Evolutionary conservation across 208 protist species (phyloP), one percentile per base, ranked within the genome.

Genomic region (Crithidia expoeki): DNA sequence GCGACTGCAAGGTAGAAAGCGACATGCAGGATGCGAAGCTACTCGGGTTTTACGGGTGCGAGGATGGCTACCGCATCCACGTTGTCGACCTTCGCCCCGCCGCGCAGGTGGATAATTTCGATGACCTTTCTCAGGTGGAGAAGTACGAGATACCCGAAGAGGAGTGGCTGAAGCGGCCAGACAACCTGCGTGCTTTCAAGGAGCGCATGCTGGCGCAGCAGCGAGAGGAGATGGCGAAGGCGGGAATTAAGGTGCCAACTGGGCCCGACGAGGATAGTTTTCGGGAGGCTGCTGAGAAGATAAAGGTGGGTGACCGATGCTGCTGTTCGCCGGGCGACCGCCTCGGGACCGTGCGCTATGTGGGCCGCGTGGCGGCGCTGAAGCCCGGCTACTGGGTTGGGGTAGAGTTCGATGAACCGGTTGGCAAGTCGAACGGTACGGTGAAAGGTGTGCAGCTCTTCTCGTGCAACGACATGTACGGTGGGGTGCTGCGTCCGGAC

Each of bases 381-480:
- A 95, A 94, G 79, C 84, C 83, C 11, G 94, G 94, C 9, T 98
- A 85, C 66, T 98, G 93, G 92, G 62, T 98, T 50, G 94, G 94
- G 59, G 90, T 99, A 7, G 76, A 95, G 74, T 96, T 98, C 30
- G 97, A 99, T 63, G 93, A 98, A 73, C 97, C 97, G 40, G 79
- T 97, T 2, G 97, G 97, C 19, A 98, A 98, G 62, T 94, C 94
- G 23, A 86, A 99, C 71, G 97, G 97, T 30, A 80, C 81, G 17
- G 92, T 97, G 23, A 98, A 98, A 70, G 94, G 93, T 5, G 81
- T 79, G 25, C 57, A 63, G 49, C 92, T 98, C 32, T 99, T 99
- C 70, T 69, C 85, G 53, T 98, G 94, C 63, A 63, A 69, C 59
- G 79, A 81, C 11, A 47, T 79, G 50, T 96, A 96, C 73, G 94